Evolutionary conservation across 1,284 basidiomycete species (phyloP), one percentile per base, ranked within the genome.

Genomic region (Vanrija sp.): DNA sequence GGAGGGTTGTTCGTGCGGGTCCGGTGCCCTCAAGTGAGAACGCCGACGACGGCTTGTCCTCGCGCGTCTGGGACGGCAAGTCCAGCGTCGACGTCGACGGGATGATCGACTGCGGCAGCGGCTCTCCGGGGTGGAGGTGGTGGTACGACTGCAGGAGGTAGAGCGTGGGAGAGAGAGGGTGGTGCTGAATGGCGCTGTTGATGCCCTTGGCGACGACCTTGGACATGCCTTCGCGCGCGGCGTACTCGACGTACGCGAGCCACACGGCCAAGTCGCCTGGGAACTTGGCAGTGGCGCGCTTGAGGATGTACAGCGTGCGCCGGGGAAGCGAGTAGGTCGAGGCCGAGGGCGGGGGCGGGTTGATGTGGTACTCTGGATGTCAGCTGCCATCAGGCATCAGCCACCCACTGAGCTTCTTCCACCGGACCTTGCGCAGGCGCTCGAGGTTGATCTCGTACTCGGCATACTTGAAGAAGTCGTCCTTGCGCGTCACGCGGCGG

Each of bases 391-490:
- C 28, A 21, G 3, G 49, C 16, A 6, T 6, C 25, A 2, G 1
- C 16, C 1, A 82, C 86, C 56, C 68, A 92, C 91, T 84, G 51
- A 90, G 70, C 52, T 88, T 80, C 67, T 86, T 82, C 44, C 83
- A 81, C 46, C 92, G 81, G 65, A 91, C 89, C 67, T 83, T 81
- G 38, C 91, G 80, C 57, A 96, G 78, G 38, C 85, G 82, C 74
- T 96, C 93, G 26, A 96, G 81, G 29, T 83, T 84, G 83, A 91
- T 90, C 78, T 98, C 94, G 75, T 96, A 98, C 23, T 89, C 84
- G 42, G 86, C 86, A 79, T 98, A 98, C 50, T 88, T 86, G 66
- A 95, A 79, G 78, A 87, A 98, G 78, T 98, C 95, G 18, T 83
- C 80, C 77, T 92, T 92, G 72, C 88, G 86, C 4, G 90, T 86